Base-by-base conservation (phyloP, 1,284 basidiomycete species). In the Meripilus lineatus region DNA sequence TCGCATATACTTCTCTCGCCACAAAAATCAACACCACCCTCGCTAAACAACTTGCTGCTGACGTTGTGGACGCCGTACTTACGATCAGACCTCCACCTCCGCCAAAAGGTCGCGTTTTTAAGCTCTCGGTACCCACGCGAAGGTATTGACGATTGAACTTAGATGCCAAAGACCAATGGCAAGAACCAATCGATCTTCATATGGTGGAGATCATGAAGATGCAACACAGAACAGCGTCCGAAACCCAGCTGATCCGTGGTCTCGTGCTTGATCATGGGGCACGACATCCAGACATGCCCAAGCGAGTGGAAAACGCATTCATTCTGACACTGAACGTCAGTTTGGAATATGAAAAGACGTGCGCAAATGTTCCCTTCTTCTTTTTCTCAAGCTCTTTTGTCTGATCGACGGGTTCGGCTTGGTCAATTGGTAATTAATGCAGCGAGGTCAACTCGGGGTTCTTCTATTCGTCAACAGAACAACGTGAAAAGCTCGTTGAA, bases 181-280 rank as follows among this genome's bases (percentile, higher is more conserved):
- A 76, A 44, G 83, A 92, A 57, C 93, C 94, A 37, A 96, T 99
- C 62, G 96, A 99, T 71, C 71, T 99, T 51, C 95, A 99, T 71
- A 99, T 99, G 96, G 77, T 99, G 45, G 96, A 99, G 69, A 86
- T 99, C 57, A 99, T 99, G 95, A 99, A 99, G 75, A 99, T 99
- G 96, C 95, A 98, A 67, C 96, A 99, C 72, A 87, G 93, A 61
- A 94, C 89, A 42, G 93, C 96, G 48, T 93, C 92, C 35, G 96
- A 99, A 68, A 99, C 96, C n/a, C 89, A 96, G 64, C 81, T 99
- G 40, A 75, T 99, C 56, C 87, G 90, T 55, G 96, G 96, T 42
- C 76, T 99, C 46, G 96, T 99, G 38, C 75, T 99, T 58, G 88
- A 91, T 66, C 93, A 99, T 64, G 96, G 96, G 53, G 93, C 92